Base-by-base conservation (phyloP, 2,329 filamentous ascomycete species). In the Paradendryphiella salina region DNA sequence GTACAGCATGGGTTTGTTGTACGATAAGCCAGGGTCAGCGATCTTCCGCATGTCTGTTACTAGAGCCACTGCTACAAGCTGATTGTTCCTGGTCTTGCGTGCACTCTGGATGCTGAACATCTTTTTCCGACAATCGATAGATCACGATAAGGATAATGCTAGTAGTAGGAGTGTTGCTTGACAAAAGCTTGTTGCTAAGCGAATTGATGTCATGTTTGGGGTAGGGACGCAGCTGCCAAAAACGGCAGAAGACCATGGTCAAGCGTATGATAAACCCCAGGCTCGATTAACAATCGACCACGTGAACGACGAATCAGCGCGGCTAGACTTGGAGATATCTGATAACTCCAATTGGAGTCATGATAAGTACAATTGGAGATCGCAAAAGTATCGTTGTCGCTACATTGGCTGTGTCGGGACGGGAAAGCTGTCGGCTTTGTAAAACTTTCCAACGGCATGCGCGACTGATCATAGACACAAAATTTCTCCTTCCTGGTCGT, bases 291-390 rank as follows among this genome's bases (percentile, higher is more conserved):
- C 42, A 51, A 47, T 51, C 48, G 47, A 41, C 48, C 42, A 37
- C 48, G 31, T 43, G 36, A 35, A 37, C 41, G 43, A 41, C 42
- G 34, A 51, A 47, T 46, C 3, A 35, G 17, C 31, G 26, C 1
- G 33, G 37, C 26, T 36, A 11, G 34, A 32, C 1, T 41, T 51
- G 20, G 42, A 51, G 43, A 35, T 5, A 29, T 4, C 13, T n/a
- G 21, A 38, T 28, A 17, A 31, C 48, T 51, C 48, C 43, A 46
- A 47, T 47, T 47, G 37, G 42, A 36, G 43, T 41, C 10, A 26
- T 9, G 48, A 51, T 51, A 42, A 51, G 46, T 46, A 34, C 26
- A 47, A 10, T 51, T 47, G 48, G 48, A 51, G 48, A 46, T 36
- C 2, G 13, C 26, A 13, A 39, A 23, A 26, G 23, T 26, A 26